Conservation (phyloP, 176 grass and related monocot genomes). For the Oryza nivara region DNA sequence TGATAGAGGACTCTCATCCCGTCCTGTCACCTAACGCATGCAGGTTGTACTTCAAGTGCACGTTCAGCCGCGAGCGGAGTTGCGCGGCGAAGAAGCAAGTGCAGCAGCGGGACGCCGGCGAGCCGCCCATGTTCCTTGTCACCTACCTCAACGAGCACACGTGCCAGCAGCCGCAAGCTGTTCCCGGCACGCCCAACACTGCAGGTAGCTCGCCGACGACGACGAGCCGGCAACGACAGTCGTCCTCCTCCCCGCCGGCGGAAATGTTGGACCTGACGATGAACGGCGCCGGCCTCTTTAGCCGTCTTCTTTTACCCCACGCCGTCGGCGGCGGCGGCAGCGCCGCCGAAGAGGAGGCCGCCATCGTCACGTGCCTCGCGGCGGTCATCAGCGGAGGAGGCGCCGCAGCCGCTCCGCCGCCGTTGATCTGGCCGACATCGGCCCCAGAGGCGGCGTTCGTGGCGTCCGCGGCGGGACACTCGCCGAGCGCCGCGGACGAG, state of each 20-base stretch:
- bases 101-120: slow-evolving; percentile 39
- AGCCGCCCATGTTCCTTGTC: slow-evolving; percentile 29
- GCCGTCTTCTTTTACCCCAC: neutral
- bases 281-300: neutral
- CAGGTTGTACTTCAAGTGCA: slow-evolving; percentile 55
- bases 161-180: slow-evolving; percentile 35
- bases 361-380: slow-evolving; percentile 40
- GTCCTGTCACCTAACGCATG: neutral
- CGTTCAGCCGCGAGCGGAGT: neutral
- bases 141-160: slow-evolving; percentile 55
- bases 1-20: too few relatives aligned
- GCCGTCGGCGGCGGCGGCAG: neutral
- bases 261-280: neutral
- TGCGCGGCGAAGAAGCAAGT: slow-evolving; percentile 59
- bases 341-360: neutral
- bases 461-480: neutral
- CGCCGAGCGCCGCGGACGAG: neutral
- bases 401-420: too few relatives aligned
- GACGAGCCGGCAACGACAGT: neutral
- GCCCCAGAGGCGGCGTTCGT: neutral
- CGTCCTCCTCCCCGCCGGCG: neutral
- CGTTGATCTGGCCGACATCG: neutral
- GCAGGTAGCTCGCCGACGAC: neutral
- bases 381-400: slow-evolving; percentile 27
- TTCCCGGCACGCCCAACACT: neutral